Evolutionary conservation across 768 basidiomycete species (phyloP), one percentile per base, ranked within the genome.

Genomic region (Russula ochroleuca): DNA sequence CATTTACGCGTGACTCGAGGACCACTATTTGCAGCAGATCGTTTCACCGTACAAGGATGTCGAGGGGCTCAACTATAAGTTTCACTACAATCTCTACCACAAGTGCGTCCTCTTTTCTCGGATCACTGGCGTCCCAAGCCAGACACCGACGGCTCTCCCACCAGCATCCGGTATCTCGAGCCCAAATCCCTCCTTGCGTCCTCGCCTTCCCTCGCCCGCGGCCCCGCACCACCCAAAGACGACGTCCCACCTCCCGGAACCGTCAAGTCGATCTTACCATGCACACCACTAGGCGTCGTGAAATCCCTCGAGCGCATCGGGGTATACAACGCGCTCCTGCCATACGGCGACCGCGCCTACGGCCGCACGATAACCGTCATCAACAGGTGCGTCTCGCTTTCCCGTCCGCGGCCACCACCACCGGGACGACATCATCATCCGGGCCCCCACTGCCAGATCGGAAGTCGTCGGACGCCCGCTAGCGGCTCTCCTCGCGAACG

Each of bases 41-140:
- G 94, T 99, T 8, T 94, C 93, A 0, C 94, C 97, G 2, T 82
- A 89, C 67, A 99, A 99, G 76, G 97, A 99, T 69, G 97, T 99
- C 64, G 97, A 99, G 76, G 96, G 97, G 2, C 80, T 99, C 57
- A 86, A 99, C 75, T 92, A 92, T 79, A 95, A 95, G 73, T 98
- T 97, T 73, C 90, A 94, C 71, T 91, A 88, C 72, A 96, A 95
- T 74, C 78, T 96, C 59, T 94, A 95, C 74, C 93, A 96, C 80
- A 97, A 96, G 94, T 96, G 68, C 59, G 84, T 67, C 33, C 57
- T n/a, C n/a, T 31, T 23, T 49, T 15, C 2, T 13, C 58, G 1
- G 11, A 40, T 5, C 23, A 23, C 37, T 37, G 5, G 25, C 33
- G 40, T 40, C 31, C 37, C 56, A n/a, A 15, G 21, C 25, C 13